These are phyloP conservation scores for Fusarium sp. DNA, from an alignment of 2,329 filamentous ascomycete species.

Conservation along the genomic window DNA sequence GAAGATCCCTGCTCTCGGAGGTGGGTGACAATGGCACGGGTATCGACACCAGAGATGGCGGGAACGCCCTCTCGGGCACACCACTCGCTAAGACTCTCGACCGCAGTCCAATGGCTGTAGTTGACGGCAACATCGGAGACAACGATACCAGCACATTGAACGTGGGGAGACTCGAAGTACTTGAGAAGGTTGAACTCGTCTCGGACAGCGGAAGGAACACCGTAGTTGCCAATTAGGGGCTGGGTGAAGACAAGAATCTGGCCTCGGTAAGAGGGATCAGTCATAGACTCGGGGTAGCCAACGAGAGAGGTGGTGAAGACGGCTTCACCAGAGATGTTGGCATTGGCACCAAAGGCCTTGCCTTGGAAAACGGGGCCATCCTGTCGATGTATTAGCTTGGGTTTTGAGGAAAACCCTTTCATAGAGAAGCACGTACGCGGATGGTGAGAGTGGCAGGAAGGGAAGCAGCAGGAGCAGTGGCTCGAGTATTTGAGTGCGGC, in stretches of 20 bases:
- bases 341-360: constrained; percentile 95
- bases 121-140: constrained; percentile 93
- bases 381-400: constrained; percentile 57
- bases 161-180: constrained; percentile 98
- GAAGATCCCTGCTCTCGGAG: constrained; percentile 97
- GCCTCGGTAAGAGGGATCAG: constrained; percentile 87
- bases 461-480: constrained; percentile 73
- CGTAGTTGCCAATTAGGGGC: constrained; percentile 98
- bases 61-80: constrained; percentile 96
- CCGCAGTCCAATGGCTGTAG: constrained; percentile 99
- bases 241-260: constrained; percentile 99
- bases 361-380: constrained; percentile 97
- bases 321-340: constrained; percentile 97
- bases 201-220: constrained; percentile 86
- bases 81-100: constrained; percentile 93
- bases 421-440: constrained; percentile 68
- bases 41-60: constrained; percentile 96
- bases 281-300: constrained; percentile 96
- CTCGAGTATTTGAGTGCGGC: constrained; percentile 68
- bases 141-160: constrained; percentile 95
- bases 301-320: constrained; percentile 99
- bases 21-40: constrained; percentile 94
- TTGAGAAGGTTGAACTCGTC: constrained; percentile 93
- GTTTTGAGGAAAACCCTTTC: too few relatives aligned
- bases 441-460: constrained; percentile 89